Conservation (phyloP, 371 early-diverging fungal species). For the Mucor plumbeus region DNA sequence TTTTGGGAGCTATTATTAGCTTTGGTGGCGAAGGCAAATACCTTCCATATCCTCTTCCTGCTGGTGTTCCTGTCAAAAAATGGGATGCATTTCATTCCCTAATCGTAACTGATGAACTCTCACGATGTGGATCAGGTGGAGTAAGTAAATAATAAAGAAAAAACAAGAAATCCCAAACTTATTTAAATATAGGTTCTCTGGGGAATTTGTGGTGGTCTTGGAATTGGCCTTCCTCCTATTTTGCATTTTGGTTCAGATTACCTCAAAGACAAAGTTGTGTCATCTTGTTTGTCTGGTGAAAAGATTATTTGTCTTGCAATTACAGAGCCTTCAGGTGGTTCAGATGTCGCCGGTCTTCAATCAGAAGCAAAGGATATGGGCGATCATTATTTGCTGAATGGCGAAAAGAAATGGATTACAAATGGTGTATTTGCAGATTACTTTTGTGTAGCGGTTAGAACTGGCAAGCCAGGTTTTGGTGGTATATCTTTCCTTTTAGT, state of each 20-base stretch:
- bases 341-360: constrained; percentile 81
- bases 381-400: constrained; percentile 80
- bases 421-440: constrained; percentile 88
- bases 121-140: constrained; percentile 88
- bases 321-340: constrained; percentile 75
- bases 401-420: constrained; percentile 90
- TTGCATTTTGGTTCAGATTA: constrained; percentile 75
- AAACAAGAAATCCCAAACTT: too few relatives aligned
- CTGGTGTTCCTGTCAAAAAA: constrained; percentile 58
- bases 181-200: constrained; percentile 55
- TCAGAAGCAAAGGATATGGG: constrained; percentile 76
- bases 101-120: constrained; percentile 79
- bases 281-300: constrained; percentile 72
- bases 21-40: constrained; percentile 48
- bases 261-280: constrained; percentile 73
- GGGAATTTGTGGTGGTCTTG: constrained; percentile 80
- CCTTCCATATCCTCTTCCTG: constrained; percentile 38
- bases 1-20: constrained; percentile 65
- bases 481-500: constrained; percentile 81
- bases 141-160: constrained; percentile 29
- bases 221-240: constrained; percentile 78
- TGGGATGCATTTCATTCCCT: constrained; percentile 85
- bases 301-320: constrained; percentile 82
- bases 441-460: constrained; percentile 72
- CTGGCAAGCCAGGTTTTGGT: constrained; percentile 82